Evolutionary conservation across 441 rosid species (phyloP).

Genomic region (Corymbia calophylla): DNA sequence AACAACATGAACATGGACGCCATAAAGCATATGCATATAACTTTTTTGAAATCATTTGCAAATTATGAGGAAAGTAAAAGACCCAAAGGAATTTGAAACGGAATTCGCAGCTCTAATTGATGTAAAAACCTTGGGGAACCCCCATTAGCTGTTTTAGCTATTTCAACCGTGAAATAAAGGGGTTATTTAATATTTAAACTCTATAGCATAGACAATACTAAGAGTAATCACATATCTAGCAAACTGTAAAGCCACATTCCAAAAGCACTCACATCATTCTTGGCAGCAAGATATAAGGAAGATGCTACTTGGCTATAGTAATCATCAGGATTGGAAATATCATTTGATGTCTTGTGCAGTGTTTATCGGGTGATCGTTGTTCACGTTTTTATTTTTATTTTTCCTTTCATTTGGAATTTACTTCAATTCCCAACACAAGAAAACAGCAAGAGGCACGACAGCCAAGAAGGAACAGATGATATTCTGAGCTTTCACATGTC

Average conservation of each 20-base stretch:
- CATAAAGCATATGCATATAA: not conserved
- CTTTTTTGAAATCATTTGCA: not conserved
- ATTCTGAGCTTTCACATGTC: not conserved
- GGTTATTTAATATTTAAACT: not conserved
- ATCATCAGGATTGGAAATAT: not conserved
- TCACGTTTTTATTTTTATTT: not conserved
- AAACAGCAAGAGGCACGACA: not conserved
- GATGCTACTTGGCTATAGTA: not conserved
- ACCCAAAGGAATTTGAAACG: not conserved
- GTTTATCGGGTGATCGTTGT: not conserved
- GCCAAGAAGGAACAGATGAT: not conserved
- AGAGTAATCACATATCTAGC: not conserved
- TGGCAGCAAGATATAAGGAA: not conserved
- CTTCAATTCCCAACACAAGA: not conserved
- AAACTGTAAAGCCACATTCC: not conserved
- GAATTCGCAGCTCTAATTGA: not conserved
- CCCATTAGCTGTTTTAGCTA: not conserved
- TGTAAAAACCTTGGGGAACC: not conserved
- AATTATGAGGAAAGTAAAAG: not conserved
- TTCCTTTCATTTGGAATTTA: not conserved
- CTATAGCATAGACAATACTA: not conserved
- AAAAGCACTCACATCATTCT: not conserved
- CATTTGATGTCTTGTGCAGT: not conserved
- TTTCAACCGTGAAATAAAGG: not conserved
- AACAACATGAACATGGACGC: not conserved